Evolutionary conservation across 2,329 filamentous ascomycete species (phyloP), one percentile per base, ranked within the genome.

Genomic region (Metarhizium guizhouense): DNA sequence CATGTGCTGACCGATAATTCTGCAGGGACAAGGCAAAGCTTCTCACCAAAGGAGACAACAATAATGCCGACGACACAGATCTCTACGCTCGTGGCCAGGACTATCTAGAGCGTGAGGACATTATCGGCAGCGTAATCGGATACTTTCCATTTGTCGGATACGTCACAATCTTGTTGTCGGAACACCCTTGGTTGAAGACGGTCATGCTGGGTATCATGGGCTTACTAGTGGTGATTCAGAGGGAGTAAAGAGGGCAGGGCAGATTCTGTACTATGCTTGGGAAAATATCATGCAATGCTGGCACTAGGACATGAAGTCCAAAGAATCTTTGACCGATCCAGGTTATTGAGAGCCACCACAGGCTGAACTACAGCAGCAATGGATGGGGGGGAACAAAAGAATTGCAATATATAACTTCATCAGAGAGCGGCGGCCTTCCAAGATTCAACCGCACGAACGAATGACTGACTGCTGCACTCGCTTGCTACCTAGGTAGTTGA

Each of bases 31-130:
- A 77, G 52, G 82, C 83, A n/a, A 77, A 90, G 67, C 82, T 99
- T 20, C 82, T 99, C 56, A 99, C 94, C 38, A 99, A 99, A 74
- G 94, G 94, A 62, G 94, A 99, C 74, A 99, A 97, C 78, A 99
- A 99, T 70, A 73, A 84, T 7, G 88, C 90, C 47, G 93, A 97
- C 71, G 94, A 99, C 70, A 95, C 90, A 16, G 92, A 96, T 68
- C 62, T 75, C 13, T 96, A 96, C 70, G 92, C 94, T 3, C 77
- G 78, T 43, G 90, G 88, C 18, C 93, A 99, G 73, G 88, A 90
- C 67, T 95, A 90, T 69, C 79, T 99, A 49, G 85, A 88, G 68
- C 83, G 94, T 57, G 82, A 87, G 67, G 93, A 97, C 68, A 92
- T 99, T 55, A 90, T 99, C 56, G 94, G 94, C 49, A 95, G 88